phyloP scores from a whole-genome alignment of 2,329 filamentous ascomycete species.

The Fusarium compactum region DNA sequence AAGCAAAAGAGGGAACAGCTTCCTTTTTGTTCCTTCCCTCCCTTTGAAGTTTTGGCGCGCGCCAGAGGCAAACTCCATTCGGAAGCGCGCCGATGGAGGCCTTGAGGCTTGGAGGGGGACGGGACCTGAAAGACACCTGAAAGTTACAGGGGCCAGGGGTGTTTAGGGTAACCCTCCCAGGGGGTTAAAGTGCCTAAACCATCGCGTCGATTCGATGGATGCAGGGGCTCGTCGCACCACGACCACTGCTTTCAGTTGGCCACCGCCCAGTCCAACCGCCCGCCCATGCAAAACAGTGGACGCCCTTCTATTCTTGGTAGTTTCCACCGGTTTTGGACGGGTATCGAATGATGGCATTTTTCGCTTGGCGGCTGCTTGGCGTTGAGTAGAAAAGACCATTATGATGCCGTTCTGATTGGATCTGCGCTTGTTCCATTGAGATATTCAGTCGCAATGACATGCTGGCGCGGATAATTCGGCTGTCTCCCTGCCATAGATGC shows the following conservation, averaged over 20 bases:
- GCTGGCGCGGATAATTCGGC: constrained; percentile 14
- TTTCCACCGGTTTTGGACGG: constrained; percentile 10
- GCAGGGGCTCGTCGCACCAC: constrained; percentile 47
- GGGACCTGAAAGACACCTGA: constrained; percentile 9
- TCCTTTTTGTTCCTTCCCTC: not conserved
- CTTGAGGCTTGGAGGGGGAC: not conserved
- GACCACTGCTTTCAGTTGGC: constrained; percentile 37
- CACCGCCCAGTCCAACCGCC: constrained; percentile 25
- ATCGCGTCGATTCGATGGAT: constrained; percentile 19
- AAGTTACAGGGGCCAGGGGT: not conserved
- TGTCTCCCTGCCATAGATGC: constrained; percentile 15
- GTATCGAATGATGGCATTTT: constrained; percentile 8
- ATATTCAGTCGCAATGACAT: constrained; percentile 3
- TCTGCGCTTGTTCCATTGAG: constrained; percentile 20
- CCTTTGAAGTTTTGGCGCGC: constrained; percentile 29
- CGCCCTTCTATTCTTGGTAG: constrained; percentile 29
- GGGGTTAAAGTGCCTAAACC: constrained; percentile 1
- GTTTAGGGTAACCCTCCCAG: not conserved
- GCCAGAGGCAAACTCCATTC: constrained; percentile 19
- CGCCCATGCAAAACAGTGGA: constrained; percentile 21
- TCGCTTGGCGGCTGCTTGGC: constrained; percentile 12
- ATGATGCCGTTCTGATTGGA: constrained; percentile 17
- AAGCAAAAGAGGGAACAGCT: not conserved
- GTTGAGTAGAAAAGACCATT: not conserved
- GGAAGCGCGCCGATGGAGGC: constrained; percentile 7